A percentile compares a stretch with the other conserved stretches of the same genome.
phyloP scores from a whole-genome alignment of 1,284 basidiomycete genomes.

The Athelia psychrophila region DNA sequence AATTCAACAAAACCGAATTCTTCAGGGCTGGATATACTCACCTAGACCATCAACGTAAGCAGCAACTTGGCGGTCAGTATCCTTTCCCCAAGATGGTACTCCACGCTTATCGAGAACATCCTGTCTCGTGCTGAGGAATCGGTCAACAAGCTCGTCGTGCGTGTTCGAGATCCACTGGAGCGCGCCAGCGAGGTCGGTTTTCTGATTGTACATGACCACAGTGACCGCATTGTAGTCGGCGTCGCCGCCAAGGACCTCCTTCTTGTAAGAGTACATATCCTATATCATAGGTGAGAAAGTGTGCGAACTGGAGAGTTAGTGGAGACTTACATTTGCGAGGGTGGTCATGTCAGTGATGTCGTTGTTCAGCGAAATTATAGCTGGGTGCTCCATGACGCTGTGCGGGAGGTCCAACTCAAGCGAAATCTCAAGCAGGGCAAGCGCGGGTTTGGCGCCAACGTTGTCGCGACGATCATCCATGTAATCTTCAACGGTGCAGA shows the following conservation, averaged over 20 bases:
- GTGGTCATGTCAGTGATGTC: slow-evolving; percentile 12
- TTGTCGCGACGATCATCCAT: slow-evolving; percentile 20
- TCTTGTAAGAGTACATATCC: slow-evolving; percentile 15
- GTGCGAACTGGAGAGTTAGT: background rate
- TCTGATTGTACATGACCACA: too few relatives aligned
- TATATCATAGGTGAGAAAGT: background rate
- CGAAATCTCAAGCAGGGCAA: slow-evolving; percentile 16
- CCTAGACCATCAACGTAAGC: too few relatives aligned
- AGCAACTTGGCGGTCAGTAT: too few relatives aligned
- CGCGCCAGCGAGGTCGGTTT: background rate
- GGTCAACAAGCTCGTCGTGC: slow-evolving; percentile 2
- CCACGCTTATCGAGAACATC: too few relatives aligned
- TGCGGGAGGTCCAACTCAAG: slow-evolving; percentile 21
- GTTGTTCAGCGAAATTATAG: slow-evolving; percentile 8
- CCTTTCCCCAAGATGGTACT: too few relatives aligned
- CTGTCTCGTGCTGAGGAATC: too few relatives aligned
- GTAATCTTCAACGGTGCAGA: slow-evolving; percentile 20
- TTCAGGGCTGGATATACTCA: too few relatives aligned
- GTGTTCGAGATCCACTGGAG: slow-evolving; percentile 10
- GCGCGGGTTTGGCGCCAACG: slow-evolving; percentile 19
- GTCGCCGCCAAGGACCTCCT: slow-evolving; percentile 9
- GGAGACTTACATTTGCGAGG: slow-evolving; percentile 9
- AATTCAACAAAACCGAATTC: background rate
- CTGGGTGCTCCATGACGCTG: slow-evolving; percentile 18
- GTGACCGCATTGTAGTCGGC: slow-evolving; percentile 11